Percentiles rank a stretch among this genome's conserved stretches.
Evolutionary conservation across 495 filamentous ascomycete species (phyloP).

Genomic region (Penicillium bialowiezense): DNA sequence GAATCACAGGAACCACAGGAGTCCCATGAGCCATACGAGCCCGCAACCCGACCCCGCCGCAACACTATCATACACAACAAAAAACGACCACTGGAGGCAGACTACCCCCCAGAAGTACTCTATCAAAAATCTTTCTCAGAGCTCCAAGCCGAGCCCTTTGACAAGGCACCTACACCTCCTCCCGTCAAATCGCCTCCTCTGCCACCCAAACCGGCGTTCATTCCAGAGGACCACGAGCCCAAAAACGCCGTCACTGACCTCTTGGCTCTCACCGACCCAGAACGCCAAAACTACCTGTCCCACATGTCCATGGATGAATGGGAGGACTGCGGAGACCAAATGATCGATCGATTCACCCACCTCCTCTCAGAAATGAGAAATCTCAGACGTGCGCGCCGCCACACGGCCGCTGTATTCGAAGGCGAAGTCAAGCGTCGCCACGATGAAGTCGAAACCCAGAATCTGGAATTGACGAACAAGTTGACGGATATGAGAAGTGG

Average conservation of each 20-base stretch:
- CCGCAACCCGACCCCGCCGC: constrained; percentile 6
- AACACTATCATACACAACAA: constrained; percentile 26
- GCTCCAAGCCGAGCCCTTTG: constrained; percentile 46
- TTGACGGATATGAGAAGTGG: constrained; percentile 44
- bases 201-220: constrained; percentile 11
- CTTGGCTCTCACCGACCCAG: constrained; percentile 27
- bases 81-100: constrained; percentile 37
- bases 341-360: constrained; percentile 65
- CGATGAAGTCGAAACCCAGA: constrained; percentile 35
- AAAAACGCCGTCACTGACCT: constrained; percentile 32
- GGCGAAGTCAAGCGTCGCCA: constrained; percentile 58
- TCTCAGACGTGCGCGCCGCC: constrained; percentile 62
- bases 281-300: constrained; percentile 62
- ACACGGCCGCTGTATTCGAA: constrained; percentile 64
- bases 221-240: constrained; percentile 11
- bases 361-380: constrained; percentile 63
- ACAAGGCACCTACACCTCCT: constrained; percentile 30
- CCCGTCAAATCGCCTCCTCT: constrained; percentile 22
- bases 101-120: constrained; percentile 42
- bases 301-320: constrained; percentile 67
- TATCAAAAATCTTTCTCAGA: constrained; percentile 41
- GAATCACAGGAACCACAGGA: no score
- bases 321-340: constrained; percentile 80
- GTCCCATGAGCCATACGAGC: neutral
- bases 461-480: constrained; percentile 35